A percentile compares a stretch with the other conserved stretches of the same genome.
Conservation (phyloP, 768 basidiomycete genomes). For the Russula abietina region DNA sequence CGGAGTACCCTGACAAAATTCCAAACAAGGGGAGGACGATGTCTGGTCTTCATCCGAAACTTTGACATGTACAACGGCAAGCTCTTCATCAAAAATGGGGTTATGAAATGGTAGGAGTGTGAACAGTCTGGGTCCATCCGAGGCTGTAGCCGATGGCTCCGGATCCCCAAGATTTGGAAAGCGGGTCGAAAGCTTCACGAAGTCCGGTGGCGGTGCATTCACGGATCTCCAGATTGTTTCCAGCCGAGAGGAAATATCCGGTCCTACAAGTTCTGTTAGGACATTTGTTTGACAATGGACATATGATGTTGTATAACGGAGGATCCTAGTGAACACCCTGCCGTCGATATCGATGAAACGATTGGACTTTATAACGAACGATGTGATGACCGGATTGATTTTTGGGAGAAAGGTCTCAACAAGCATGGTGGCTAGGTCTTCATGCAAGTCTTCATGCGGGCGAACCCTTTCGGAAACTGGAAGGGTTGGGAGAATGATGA, state of each 20-base stretch:
- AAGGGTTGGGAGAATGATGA: slow-evolving; percentile 20
- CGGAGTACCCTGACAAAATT: slow-evolving; percentile 36
- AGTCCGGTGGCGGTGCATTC: slow-evolving; percentile 25
- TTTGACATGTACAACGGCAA: slow-evolving; percentile 33
- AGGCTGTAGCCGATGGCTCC: slow-evolving; percentile 22
- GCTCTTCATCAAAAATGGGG: slow-evolving; percentile 38
- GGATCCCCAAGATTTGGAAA: not conserved
- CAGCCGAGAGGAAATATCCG: slow-evolving; percentile 27
- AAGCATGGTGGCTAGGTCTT: slow-evolving; percentile 33
- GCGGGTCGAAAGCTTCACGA: slow-evolving; percentile 28
- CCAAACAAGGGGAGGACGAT: slow-evolving; percentile 27
- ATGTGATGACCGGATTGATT: slow-evolving; percentile 32
- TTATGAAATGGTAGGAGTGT: slow-evolving; percentile 37
- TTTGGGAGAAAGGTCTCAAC: slow-evolving; percentile 37
- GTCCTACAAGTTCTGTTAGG: slow-evolving; percentile 30
- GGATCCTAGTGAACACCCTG: slow-evolving; percentile 42
- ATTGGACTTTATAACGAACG: slow-evolving; percentile 23
- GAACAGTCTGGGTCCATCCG: not conserved
- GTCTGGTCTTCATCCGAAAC: slow-evolving; percentile 25
- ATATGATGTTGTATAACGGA: slow-evolving; percentile 35
- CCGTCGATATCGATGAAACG: slow-evolving; percentile 47
- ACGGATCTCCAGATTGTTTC: slow-evolving; percentile 27
- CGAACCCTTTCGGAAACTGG: slow-evolving; percentile 24
- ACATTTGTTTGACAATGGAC: slow-evolving; percentile 16
- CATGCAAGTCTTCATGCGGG: slow-evolving; percentile 27